These are phyloP conservation scores for Aureobasidium zeae DNA, from an alignment of 2,329 filamentous ascomycete genomes.

Conservation along the genomic window DNA sequence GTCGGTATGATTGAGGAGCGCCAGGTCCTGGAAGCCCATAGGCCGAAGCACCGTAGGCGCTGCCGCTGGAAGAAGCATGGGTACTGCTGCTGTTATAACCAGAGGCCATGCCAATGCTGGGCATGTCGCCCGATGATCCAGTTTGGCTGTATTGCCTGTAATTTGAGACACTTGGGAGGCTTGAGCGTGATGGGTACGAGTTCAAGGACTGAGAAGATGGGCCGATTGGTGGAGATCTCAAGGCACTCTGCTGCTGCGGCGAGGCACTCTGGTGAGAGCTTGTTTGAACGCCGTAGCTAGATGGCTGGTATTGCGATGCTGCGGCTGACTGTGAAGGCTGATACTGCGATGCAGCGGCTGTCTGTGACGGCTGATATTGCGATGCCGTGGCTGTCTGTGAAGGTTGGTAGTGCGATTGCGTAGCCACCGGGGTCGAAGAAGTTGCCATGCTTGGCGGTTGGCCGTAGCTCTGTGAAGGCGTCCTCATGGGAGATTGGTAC, in stretches of 20 bases:
- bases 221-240: constrained; percentile 6
- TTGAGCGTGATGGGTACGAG: constrained; percentile 2
- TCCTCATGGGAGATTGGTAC: constrained; percentile 12
- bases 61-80: background rate
- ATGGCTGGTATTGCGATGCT: background rate
- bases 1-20: constrained; percentile 5
- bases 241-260: constrained; percentile 9
- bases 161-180: background rate
- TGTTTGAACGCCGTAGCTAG: constrained; percentile 7
- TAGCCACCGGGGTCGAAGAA: constrained; percentile 8
- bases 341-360: background rate
- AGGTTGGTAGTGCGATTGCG: constrained; percentile 7
- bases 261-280: constrained; percentile 10
- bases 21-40: background rate
- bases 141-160: constrained; percentile 11
- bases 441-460: constrained; percentile 5
- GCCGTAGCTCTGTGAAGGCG: constrained; percentile 9
- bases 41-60: background rate
- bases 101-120: constrained; percentile 10
- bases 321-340: background rate
- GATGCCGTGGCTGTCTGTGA: constrained; percentile 6
- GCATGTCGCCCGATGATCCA: constrained; percentile 9
- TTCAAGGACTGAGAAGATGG: constrained; percentile 4
- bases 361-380: constrained; percentile 9
- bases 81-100: constrained; percentile 6